Percentiles rank a stretch among this genome's conserved stretches.
Evolutionary conservation across 2,329 filamentous ascomycete genomes (phyloP).

Genomic region (Pseudogymnoascus sp.): DNA sequence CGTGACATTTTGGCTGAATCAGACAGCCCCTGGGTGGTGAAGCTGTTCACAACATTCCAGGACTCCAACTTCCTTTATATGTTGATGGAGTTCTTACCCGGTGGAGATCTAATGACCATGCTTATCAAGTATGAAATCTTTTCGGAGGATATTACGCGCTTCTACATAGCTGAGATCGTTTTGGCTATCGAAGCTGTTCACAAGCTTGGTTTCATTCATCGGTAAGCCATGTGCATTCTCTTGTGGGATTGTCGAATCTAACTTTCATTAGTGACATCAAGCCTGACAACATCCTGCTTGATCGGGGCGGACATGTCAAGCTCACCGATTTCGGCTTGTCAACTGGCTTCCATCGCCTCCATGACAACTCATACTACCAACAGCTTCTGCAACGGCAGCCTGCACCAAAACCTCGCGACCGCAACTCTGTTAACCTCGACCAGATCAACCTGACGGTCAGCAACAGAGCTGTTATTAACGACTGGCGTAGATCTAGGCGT

Average conservation of each 20-base stretch:
- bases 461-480: constrained; percentile 96
- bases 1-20: constrained; percentile 96
- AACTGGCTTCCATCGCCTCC: constrained; percentile 94
- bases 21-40: constrained; percentile 99
- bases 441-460: constrained; percentile 97
- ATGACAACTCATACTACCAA: constrained; percentile 98
- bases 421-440: constrained; percentile 91
- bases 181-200: constrained; percentile 98
- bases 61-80: constrained; percentile 95
- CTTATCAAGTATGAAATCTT: constrained; percentile 99
- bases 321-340: constrained; percentile 96
- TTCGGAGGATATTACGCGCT: constrained; percentile 94
- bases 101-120: constrained; percentile 99
- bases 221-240: constrained; percentile 48
- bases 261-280: constrained; percentile 74
- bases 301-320: constrained; percentile 94
- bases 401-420: constrained; percentile 65
- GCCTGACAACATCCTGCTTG: constrained; percentile 94
- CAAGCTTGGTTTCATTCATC: constrained; percentile 95
- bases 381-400: constrained; percentile 85
- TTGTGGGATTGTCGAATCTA: not conserved
- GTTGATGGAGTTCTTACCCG: constrained; percentile 98
- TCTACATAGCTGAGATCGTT: constrained; percentile 98
- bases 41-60: constrained; percentile 96
- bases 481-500: constrained; percentile 91